These are phyloP conservation scores for Apophysomyces sp. DNA, from an alignment of 371 early-diverging fungal species.

Conservation along the genomic window DNA sequence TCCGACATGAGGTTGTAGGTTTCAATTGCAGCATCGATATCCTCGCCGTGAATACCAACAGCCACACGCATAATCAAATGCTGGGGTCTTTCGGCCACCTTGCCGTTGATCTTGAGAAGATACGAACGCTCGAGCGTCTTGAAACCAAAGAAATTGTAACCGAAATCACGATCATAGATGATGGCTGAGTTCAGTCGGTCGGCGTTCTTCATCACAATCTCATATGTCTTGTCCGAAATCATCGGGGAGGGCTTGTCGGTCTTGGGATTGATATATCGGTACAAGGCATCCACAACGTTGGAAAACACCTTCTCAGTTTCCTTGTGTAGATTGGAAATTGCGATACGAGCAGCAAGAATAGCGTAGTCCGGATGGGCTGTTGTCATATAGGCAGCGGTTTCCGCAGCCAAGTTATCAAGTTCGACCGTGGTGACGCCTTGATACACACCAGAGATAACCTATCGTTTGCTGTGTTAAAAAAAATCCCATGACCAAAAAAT, in stretches of 20 bases:
- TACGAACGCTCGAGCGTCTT: constrained; percentile 94
- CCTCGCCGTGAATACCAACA: constrained; percentile 89
- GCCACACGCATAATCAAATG: constrained; percentile 97
- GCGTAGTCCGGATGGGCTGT: constrained; percentile 95
- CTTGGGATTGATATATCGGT: constrained; percentile 79
- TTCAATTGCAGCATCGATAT: constrained; percentile 86
- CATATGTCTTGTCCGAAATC: constrained; percentile 71
- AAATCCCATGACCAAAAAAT: too few relatives aligned
- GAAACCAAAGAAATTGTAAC: constrained; percentile 96
- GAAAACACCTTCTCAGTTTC: constrained; percentile 85
- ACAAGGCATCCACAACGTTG: constrained; percentile 58
- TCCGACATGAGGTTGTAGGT: constrained; percentile 91
- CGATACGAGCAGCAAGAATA: constrained; percentile 89
- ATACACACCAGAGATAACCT: constrained; percentile 83
- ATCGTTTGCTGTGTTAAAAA: too few relatives aligned
- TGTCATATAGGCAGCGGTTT: constrained; percentile 89
- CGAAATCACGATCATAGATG: constrained; percentile 92
- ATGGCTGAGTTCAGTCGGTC: constrained; percentile 86
- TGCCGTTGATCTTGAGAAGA: constrained; percentile 78
- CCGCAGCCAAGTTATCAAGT: constrained; percentile 89
- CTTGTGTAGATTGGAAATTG: constrained; percentile 89
- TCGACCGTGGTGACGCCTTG: constrained; percentile 90
- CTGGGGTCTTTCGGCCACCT: constrained; percentile 91
- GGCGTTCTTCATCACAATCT: constrained; percentile 62
- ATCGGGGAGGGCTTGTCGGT: constrained; percentile 73